A percentile compares a stretch with the other conserved stretches of the same genome.
These are phyloP conservation scores for Saturnispora hagleri DNA, from an alignment of 805 yeast species.

Conservation along the genomic window DNA sequence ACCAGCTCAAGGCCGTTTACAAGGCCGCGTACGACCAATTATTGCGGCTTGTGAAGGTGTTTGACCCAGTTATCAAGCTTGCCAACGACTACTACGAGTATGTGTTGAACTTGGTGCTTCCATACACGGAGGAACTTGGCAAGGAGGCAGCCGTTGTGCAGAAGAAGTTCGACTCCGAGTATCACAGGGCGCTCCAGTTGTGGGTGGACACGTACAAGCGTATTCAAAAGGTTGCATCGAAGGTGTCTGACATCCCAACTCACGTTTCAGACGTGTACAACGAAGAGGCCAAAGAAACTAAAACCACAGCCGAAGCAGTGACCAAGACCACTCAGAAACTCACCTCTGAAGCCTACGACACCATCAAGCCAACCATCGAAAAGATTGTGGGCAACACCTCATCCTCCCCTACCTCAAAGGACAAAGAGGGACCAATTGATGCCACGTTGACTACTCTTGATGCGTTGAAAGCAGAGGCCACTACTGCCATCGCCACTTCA, in stretches of 20 bases:
- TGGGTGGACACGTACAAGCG: conserved; percentile 22
- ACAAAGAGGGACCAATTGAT: background rate
- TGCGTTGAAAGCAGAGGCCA: background rate
- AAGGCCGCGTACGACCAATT: background rate
- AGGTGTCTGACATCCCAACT: conserved; percentile 22
- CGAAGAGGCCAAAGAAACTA: conserved; percentile 22
- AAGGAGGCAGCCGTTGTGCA: background rate
- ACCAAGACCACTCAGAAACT: conserved; percentile 30
- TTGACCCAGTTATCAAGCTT: conserved; percentile 23
- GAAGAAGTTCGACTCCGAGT: conserved; percentile 16
- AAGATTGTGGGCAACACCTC: conserved; percentile 16
- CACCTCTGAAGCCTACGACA: conserved; percentile 28
- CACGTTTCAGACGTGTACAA: conserved; percentile 27
- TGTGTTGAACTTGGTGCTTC: conserved; percentile 17
- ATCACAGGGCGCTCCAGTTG: conserved; percentile 21
- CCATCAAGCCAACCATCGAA: conserved; percentile 27
- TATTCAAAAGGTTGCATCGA: conserved; percentile 21
- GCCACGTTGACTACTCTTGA: conserved; percentile 1
- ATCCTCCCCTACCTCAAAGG: background rate
- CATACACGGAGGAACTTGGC: conserved; percentile 8
- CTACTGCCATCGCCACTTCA: conserved; percentile 7
- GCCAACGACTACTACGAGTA: conserved; percentile 26
- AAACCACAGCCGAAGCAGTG: conserved; percentile 27
- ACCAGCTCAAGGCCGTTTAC: background rate
- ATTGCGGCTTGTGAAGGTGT: conserved; percentile 2